These are phyloP conservation scores for Cutaneotrichosporon sp. DNA, from an alignment of 1,284 basidiomycete species.

Conservation along the genomic window DNA sequence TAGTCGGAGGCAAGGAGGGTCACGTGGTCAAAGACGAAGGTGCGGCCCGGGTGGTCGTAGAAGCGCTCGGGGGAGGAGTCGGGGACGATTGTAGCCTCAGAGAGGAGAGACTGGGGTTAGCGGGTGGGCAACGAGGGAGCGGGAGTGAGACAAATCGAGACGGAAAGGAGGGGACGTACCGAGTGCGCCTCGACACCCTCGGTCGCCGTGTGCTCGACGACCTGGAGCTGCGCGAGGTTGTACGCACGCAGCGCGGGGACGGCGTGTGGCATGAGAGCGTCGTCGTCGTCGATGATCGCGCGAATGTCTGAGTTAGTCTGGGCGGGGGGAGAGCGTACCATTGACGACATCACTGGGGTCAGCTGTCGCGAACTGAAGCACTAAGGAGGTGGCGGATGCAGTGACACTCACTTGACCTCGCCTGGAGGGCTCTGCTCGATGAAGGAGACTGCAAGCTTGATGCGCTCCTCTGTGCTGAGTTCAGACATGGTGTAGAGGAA, in stretches of 20 bases:
- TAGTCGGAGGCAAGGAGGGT: constrained; percentile 66
- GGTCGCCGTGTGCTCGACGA: constrained; percentile 62
- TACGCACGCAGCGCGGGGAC: constrained; percentile 75
- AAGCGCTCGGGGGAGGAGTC: constrained; percentile 61
- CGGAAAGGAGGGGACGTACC: constrained; percentile 20
- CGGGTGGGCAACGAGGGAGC: constrained; percentile 15
- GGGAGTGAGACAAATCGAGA: too few species aligned
- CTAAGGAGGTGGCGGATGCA: too few species aligned
- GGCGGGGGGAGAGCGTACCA: constrained; percentile 56
- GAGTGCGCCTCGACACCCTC: constrained; percentile 32
- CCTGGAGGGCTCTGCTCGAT: constrained; percentile 88
- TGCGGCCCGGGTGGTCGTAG: constrained; percentile 73
- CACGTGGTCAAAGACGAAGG: constrained; percentile 78
- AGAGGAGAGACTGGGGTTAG: constrained; percentile 37
- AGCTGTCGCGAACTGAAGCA: too few species aligned
- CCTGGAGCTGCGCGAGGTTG: constrained; percentile 80
- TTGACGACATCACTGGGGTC: constrained; percentile 72
- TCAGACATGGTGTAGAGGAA: constrained; percentile 33
- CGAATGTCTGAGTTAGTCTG: constrained; percentile 67
- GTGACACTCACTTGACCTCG: constrained; percentile 68
- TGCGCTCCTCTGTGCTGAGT: constrained; percentile 41
- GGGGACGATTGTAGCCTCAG: constrained; percentile 40
- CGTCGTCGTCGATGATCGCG: constrained; percentile 81
- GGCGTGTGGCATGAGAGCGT: constrained; percentile 73
- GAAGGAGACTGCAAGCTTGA: constrained; percentile 65